Conservation (phyloP, 2,329 filamentous ascomycete genomes). For the Cadophora sp. region DNA sequence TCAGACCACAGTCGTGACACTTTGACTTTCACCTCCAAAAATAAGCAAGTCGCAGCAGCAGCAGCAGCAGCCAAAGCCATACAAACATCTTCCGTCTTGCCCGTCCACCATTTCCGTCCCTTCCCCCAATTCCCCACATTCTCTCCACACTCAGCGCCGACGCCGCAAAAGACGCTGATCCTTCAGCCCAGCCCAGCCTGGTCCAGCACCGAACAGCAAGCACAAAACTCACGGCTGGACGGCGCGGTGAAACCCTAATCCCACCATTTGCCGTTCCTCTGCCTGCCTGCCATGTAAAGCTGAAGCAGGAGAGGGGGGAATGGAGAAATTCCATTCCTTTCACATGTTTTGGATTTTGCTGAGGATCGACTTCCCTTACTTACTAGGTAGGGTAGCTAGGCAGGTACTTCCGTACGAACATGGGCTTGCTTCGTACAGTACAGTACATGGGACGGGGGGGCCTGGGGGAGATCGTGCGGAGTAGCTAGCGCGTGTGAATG, state of each 20-base stretch:
- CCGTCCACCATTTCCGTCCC: not conserved
- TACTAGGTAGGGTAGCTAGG: no score
- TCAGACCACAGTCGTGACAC: not conserved
- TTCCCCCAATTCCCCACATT: not conserved
- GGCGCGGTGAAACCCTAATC: slow-evolving; percentile 4
- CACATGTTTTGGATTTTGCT: not conserved
- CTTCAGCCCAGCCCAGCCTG: no score
- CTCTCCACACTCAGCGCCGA: not conserved
- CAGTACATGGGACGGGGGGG: not conserved
- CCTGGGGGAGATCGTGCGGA: not conserved
- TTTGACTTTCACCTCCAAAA: not conserved
- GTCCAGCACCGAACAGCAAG: no score
- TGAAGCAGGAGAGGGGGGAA: not conserved
- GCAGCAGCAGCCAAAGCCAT: no score
- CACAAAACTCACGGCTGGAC: not conserved
- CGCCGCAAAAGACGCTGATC: not conserved
- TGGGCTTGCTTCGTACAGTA: no score
- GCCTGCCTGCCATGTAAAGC: not conserved
- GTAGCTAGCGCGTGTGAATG: not conserved
- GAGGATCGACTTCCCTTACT: not conserved
- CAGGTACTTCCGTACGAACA: no score
- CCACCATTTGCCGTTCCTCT: not conserved
- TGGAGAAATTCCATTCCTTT: not conserved
- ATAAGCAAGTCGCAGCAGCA: no score
- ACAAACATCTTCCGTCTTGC: no score